These are phyloP conservation scores for Pseudozyma hubeiensis DNA, from an alignment of 1,284 basidiomycete species.

Conservation along the genomic window DNA sequence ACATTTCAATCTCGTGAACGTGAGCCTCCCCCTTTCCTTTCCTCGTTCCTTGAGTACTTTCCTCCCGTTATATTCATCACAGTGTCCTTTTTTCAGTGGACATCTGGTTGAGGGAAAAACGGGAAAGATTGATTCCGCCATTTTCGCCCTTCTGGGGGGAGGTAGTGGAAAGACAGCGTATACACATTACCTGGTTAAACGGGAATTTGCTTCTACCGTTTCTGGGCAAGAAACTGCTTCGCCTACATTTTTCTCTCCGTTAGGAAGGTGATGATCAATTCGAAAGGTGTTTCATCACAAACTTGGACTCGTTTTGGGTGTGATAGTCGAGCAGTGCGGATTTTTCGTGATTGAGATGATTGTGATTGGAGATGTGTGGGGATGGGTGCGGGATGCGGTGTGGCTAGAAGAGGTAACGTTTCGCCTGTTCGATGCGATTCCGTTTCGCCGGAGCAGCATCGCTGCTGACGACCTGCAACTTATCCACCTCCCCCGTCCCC, in stretches of 20 bases:
- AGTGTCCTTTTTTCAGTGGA: slow-evolving; percentile 49
- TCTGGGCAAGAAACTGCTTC: slow-evolving; percentile 45
- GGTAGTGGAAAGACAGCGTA: slow-evolving; percentile 15
- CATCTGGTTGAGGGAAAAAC: slow-evolving; percentile 59
- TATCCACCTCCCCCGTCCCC: background rate
- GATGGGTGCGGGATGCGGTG: background rate
- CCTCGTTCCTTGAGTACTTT: background rate
- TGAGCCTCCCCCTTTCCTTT: background rate
- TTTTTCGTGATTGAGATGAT: background rate
- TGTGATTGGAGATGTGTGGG: background rate
- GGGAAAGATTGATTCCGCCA: slow-evolving; percentile 40
- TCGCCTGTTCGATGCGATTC: slow-evolving; percentile 34
- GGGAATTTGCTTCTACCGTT: slow-evolving; percentile 49
- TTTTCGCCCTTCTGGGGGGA: background rate
- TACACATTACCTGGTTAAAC: slow-evolving; percentile 53
- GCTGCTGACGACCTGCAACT: background rate
- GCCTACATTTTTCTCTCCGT: slow-evolving; percentile 20
- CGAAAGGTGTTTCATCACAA: too few relatives aligned
- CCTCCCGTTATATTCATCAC: slow-evolving; percentile 60
- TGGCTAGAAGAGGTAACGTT: slow-evolving; percentile 44
- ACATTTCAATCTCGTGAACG: background rate
- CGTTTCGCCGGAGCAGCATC: slow-evolving; percentile 1
- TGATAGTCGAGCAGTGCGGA: too few relatives aligned
- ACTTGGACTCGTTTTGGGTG: too few relatives aligned
- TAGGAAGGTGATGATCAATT: too few relatives aligned